Evolutionary conservation across 2,329 filamentous ascomycete genomes (phyloP).

Genomic region (Trichoderma harzianum): DNA sequence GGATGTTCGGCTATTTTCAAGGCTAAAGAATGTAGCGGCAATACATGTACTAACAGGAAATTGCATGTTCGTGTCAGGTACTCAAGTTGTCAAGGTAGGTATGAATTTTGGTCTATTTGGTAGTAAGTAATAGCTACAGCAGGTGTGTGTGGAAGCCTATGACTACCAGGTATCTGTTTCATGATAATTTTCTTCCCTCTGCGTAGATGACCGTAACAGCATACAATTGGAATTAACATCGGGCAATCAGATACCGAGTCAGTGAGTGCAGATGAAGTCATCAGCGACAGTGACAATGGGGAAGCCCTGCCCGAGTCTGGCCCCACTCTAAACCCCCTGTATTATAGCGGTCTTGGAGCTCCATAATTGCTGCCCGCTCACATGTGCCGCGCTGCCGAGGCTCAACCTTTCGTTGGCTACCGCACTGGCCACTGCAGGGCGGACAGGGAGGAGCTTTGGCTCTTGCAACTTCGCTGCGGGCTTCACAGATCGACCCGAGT

Average conservation of each 20-base stretch:
- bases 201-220: background rate
- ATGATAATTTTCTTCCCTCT: background rate
- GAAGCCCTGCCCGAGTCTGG: background rate
- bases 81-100: background rate
- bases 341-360: background rate
- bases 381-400: slow-evolving; percentile 14
- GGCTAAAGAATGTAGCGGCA: background rate
- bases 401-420: background rate
- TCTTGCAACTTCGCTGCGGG: background rate
- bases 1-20: background rate
- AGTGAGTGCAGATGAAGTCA: background rate
- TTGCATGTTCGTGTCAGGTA: background rate
- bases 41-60: background rate
- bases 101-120: background rate
- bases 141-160: background rate
- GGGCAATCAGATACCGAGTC: background rate
- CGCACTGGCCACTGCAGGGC: background rate
- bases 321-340: background rate
- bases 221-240: background rate
- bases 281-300: background rate
- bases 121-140: background rate
- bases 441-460: background rate
- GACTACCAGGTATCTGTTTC: background rate
- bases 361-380: background rate
- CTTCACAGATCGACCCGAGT: background rate